Percentiles rank a stretch among this genome's conserved stretches.
Evolutionary conservation across 169 alveolate species (phyloP).

Genomic region (Theileria equi): DNA sequence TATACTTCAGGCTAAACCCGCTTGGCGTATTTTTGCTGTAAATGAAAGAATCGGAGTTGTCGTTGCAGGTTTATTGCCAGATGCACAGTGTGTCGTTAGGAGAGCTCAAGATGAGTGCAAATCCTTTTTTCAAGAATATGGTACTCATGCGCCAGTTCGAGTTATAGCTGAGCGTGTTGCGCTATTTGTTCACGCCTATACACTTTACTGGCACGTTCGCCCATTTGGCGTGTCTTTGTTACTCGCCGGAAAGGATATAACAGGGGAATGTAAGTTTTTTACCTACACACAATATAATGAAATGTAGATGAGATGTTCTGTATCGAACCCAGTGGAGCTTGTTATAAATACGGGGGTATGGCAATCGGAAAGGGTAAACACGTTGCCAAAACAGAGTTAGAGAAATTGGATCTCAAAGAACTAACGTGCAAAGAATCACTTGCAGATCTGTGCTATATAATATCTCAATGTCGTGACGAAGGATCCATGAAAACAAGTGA

Average conservation of each 20-base stretch:
- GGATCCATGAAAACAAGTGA: constrained; percentile 53
- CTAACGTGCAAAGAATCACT: constrained; percentile 45
- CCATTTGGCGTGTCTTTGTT: constrained; percentile 92
- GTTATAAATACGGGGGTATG: constrained; percentile 88
- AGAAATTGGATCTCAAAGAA: constrained; percentile 68
- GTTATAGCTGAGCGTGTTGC: constrained; percentile 91
- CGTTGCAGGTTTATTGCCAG: constrained; percentile 91
- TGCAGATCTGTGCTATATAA: constrained; percentile 43
- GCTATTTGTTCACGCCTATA: constrained; percentile 85
- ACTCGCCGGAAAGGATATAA: constrained; percentile 80
- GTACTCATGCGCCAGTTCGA: constrained; percentile 84
- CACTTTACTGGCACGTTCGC: constrained; percentile 87
- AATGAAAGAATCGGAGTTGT: constrained; percentile 80
- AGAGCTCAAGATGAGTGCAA: constrained; percentile 89
- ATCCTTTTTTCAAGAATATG: constrained; percentile 81
- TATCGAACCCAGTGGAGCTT: constrained; percentile 89
- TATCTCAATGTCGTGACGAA: constrained; percentile 53
- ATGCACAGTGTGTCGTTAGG: constrained; percentile 86
- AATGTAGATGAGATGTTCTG: constrained; percentile 81
- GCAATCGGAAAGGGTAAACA: constrained; percentile 93
- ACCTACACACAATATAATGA: neutral
- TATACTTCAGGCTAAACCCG: constrained; percentile 61
- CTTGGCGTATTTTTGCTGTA: constrained; percentile 85
- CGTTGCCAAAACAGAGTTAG: constrained; percentile 90
- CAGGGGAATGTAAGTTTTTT: constrained; percentile 62